Evolutionary conservation across 1,284 basidiomycete genomes (phyloP).

Genomic region (Serendipita sp.): DNA sequence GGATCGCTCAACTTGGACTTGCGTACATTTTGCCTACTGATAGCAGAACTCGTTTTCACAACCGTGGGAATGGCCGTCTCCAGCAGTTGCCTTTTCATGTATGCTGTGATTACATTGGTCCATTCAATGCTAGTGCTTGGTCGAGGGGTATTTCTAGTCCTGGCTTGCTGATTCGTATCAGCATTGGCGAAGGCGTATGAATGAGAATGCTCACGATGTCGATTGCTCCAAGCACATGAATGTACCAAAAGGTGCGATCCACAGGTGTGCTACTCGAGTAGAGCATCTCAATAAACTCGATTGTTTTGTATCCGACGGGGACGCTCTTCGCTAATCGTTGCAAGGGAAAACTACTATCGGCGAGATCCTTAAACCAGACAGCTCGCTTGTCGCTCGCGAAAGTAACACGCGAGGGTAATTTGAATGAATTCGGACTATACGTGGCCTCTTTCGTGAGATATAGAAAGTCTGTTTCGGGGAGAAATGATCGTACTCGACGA

Average conservation of each 20-base stretch:
- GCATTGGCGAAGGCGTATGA: neutral
- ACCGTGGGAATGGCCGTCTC: slow-evolving; percentile 74
- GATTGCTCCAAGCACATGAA: slow-evolving; percentile 86
- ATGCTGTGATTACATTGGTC: slow-evolving; percentile 75
- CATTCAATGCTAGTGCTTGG: slow-evolving; percentile 46
- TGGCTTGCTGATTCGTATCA: neutral
- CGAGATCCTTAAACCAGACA: slow-evolving; percentile 83
- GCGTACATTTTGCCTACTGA: slow-evolving; percentile 51
- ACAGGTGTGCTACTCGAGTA: slow-evolving; percentile 72
- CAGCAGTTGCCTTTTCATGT: slow-evolving; percentile 76
- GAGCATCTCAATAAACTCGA: slow-evolving; percentile 80
- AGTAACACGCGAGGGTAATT: slow-evolving; percentile 77
- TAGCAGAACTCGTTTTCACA: slow-evolving; percentile 55
- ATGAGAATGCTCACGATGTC: slow-evolving; percentile 54
- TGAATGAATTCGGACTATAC: slow-evolving; percentile 57
- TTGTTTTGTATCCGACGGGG: slow-evolving; percentile 51
- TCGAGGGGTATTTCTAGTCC: neutral
- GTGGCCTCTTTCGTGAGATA: neutral
- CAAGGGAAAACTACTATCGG: slow-evolving; percentile 20
- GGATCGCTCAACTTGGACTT: slow-evolving; percentile 59
- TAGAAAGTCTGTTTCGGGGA: neutral
- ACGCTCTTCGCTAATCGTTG: neutral
- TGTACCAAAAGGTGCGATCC: slow-evolving; percentile 86
- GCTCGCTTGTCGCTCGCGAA: slow-evolving; percentile 79
- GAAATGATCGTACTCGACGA: slow-evolving; percentile 40